Percentiles rank a stretch among this genome's conserved stretches.
These are phyloP conservation scores for Silene noctiflora DNA, from an alignment of 179 eudicot genomes.

Conservation along the genomic window DNA sequence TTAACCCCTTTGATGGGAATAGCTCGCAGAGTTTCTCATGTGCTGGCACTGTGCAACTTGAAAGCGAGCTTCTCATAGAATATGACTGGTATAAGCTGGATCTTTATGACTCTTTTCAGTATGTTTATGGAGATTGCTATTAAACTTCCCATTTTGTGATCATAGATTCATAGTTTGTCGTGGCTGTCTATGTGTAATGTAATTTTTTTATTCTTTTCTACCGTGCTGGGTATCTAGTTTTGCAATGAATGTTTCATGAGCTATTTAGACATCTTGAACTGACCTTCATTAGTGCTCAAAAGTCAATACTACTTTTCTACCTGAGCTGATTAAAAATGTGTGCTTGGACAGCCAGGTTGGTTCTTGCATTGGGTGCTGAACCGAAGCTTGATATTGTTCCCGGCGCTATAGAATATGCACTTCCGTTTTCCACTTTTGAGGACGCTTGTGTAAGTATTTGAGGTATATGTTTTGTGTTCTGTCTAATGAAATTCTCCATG, in stretches of 20 bases:
- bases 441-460: constrained; percentile 80
- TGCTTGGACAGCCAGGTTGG: constrained; percentile 99
- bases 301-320: constrained; percentile 16
- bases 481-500: background rate
- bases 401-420: constrained; percentile 79
- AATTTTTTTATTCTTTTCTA: background rate
- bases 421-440: constrained; percentile 87
- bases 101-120: constrained; percentile 17
- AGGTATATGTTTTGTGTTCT: background rate
- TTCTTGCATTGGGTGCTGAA: constrained; percentile 98
- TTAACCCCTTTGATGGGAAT: constrained; percentile 52
- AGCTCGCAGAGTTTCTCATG: constrained; percentile 38
- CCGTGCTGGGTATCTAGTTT: background rate
- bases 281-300: constrained; percentile 17
- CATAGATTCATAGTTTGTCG: background rate
- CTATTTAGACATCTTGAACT: constrained; percentile 3
- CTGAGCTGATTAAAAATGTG: constrained; percentile 42
- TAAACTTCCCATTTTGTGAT: constrained; percentile 11
- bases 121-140: background rate
- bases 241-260: background rate
- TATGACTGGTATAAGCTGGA: constrained; percentile 83
- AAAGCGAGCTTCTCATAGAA: constrained; percentile 79
- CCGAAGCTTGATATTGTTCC: constrained; percentile 80
- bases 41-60: constrained; percentile 87
- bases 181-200: background rate